A percentile compares a stretch with the other conserved stretches of the same genome.
These are phyloP conservation scores for Globisporangium middletonii DNA, from an alignment of 352 stramenopile genomes.

Conservation along the genomic window DNA sequence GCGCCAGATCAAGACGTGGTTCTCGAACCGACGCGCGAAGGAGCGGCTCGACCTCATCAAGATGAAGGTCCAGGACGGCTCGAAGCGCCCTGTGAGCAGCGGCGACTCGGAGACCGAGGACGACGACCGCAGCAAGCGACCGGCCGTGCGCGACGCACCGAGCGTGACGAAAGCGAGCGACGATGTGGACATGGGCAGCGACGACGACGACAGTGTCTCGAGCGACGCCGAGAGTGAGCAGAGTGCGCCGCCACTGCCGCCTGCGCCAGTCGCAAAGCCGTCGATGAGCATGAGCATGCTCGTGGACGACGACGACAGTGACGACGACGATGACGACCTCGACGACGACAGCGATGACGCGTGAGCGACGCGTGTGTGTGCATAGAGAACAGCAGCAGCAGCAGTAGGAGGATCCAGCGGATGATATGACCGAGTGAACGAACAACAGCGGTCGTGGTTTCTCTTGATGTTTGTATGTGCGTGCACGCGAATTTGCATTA, in stretches of 20 bases:
- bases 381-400: too few species aligned
- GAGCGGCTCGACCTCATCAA: slow-evolving; percentile 76
- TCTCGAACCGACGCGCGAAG: slow-evolving; percentile 75
- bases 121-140: slow-evolving; percentile 18
- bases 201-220: slow-evolving; percentile 17
- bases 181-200: slow-evolving; percentile 27
- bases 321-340: slow-evolving; percentile 13
- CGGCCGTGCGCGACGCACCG: too few species aligned
- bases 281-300: slow-evolving; percentile 14
- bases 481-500: too few species aligned
- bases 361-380: neutral
- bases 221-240: slow-evolving; percentile 10
- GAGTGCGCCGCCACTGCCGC: neutral
- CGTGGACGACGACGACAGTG: slow-evolving; percentile 18
- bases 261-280: neutral
- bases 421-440: too few species aligned
- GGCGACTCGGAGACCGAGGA: slow-evolving; percentile 37
- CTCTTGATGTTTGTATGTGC: too few species aligned
- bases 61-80: slow-evolving; percentile 58
- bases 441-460: too few species aligned
- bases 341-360: slow-evolving; percentile 10
- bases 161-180: slow-evolving; percentile 6
- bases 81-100: slow-evolving; percentile 3
- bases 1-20: slow-evolving; percentile 82
- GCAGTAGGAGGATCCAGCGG: too few species aligned